A percentile compares a stretch with the other conserved stretches of the same genome.
Conservation (phyloP, 495 filamentous ascomycete species). For the Staphylotrichum tortipilum region DNA sequence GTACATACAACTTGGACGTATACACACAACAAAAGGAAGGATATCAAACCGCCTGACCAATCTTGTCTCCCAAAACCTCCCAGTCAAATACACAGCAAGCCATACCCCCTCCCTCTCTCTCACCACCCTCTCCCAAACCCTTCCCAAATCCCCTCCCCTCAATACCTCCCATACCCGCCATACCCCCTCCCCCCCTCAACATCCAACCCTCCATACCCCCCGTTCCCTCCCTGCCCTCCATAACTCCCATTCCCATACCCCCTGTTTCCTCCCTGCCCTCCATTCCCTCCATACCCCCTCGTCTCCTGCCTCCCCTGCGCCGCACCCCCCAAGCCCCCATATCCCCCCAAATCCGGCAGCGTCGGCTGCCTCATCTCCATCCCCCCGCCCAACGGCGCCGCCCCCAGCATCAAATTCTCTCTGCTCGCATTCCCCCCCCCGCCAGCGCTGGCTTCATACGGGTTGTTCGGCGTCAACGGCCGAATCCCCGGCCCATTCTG, state of each 20-base stretch:
- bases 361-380: conserved; percentile 21
- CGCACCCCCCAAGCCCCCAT: background rate
- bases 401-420: conserved; percentile 21
- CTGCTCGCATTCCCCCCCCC: conserved; percentile 13
- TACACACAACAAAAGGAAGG: no score
- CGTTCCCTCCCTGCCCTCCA: conserved; percentile 4
- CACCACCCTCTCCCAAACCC: background rate
- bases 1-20: no score
- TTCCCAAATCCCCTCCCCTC: background rate
- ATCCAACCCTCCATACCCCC: conserved; percentile 1
- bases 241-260: conserved; percentile 3
- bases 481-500: conserved; percentile 14
- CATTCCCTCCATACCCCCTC: background rate
- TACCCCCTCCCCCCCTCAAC: background rate
- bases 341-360: conserved; percentile 22
- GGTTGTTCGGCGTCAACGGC: conserved; percentile 29
- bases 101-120: no score
- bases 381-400: conserved; percentile 12
- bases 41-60: no score
- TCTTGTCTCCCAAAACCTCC: no score
- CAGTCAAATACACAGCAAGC: no score
- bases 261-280: background rate
- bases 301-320: background rate
- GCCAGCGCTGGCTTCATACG: no score
- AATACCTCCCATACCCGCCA: background rate